phyloP scores from a whole-genome alignment of 306 rosid genomes.

The Cyclanthera cordifolia region DNA sequence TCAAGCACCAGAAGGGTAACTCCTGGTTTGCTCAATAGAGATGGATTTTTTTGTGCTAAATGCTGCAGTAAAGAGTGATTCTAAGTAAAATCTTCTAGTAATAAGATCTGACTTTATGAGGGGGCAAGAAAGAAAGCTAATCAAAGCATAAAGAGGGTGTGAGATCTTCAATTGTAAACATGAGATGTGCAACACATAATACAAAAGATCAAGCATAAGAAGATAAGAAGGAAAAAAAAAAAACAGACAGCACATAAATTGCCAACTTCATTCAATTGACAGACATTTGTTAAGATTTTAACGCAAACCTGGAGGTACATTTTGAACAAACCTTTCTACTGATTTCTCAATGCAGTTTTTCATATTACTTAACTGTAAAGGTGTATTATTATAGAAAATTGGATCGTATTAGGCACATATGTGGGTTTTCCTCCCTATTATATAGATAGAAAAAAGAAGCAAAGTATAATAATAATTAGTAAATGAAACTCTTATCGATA shows the following conservation, averaged over 20 bases:
- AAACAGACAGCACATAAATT: not conserved
- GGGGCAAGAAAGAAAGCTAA: not conserved
- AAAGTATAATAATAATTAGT: no score
- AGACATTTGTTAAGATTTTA: not conserved
- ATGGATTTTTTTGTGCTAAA: constrained; percentile 67
- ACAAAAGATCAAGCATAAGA: not conserved
- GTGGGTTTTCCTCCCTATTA: not conserved
- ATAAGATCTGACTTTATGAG: not conserved
- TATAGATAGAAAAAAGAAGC: not conserved
- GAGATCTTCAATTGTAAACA: not conserved
- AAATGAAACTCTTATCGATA: no score
- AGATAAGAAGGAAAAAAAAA: not conserved
- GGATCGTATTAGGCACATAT: not conserved
- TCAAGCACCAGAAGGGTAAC: constrained; percentile 91
- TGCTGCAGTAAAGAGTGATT: constrained; percentile 39
- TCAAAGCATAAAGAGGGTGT: not conserved
- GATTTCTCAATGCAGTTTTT: not conserved
- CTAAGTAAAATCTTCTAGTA: not conserved
- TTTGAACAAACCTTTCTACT: not conserved
- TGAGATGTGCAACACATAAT: constrained; percentile 9
- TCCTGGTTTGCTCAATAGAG: constrained; percentile 84
- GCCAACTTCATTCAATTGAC: not conserved
- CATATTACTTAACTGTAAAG: not conserved
- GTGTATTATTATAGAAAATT: not conserved
- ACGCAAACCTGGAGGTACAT: not conserved